These are phyloP conservation scores for Leccinum fibrillosum DNA, from an alignment of 768 basidiomycete species.

Conservation along the genomic window DNA sequence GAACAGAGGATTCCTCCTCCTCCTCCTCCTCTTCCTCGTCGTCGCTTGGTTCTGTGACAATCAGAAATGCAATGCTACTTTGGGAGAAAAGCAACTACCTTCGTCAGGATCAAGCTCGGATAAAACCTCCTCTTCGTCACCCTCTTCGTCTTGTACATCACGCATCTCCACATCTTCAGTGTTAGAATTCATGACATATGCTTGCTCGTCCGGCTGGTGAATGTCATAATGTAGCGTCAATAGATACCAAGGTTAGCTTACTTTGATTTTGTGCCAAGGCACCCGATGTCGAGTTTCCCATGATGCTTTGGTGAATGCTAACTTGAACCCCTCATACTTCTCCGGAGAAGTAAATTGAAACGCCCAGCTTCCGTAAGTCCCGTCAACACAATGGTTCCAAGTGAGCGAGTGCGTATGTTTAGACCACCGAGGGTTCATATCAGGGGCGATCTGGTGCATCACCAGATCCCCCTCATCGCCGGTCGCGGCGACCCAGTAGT, in stretches of 20 bases:
- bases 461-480: constrained; percentile 48
- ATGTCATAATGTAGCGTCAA: neutral
- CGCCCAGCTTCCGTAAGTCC: constrained; percentile 74
- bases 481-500: constrained; percentile 59
- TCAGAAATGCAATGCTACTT: neutral
- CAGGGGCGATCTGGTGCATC: constrained; percentile 58
- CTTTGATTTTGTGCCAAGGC: constrained; percentile 81
- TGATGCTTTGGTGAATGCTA: constrained; percentile 60
- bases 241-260: constrained; percentile 24
- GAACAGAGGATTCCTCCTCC: constrained; percentile 34
- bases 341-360: constrained; percentile 62
- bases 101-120: constrained; percentile 64
- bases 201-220: constrained; percentile 74
- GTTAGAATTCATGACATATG: constrained; percentile 73
- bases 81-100: constrained; percentile 38
- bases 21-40: constrained; percentile 33
- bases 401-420: constrained; percentile 68
- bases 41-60: constrained; percentile 45
- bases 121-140: constrained; percentile 74
- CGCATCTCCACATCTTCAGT: constrained; percentile 88
- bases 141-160: constrained; percentile 70
- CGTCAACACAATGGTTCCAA: constrained; percentile 76
- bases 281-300: constrained; percentile 80
- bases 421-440: constrained; percentile 74
- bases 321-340: constrained; percentile 57